phyloP scores from a whole-genome alignment of 192 early-diverging fungal genomes.

The Mortierella claussenii region DNA sequence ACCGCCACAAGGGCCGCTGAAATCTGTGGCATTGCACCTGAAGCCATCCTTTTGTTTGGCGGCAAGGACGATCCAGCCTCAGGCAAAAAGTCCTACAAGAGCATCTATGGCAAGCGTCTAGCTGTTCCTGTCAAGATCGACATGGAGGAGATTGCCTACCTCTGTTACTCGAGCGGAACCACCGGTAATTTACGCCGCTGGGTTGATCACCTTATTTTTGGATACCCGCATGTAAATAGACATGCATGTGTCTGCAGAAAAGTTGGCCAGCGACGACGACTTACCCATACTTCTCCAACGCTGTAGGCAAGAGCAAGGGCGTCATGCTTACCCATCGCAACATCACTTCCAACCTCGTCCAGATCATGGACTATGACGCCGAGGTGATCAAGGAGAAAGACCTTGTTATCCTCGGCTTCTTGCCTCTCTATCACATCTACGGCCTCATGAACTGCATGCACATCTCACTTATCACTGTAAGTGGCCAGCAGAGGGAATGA shows the following conservation, averaged over 20 bases:
- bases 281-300: not conserved
- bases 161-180: conserved; percentile 75
- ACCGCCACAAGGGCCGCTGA: conserved; percentile 50
- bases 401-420: conserved; percentile 61
- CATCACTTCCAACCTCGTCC: conserved; percentile 81
- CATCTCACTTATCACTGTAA: conserved; percentile 50
- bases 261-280: too few species aligned
- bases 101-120: conserved; percentile 26
- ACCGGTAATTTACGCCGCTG: conserved; percentile 30
- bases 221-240: not conserved
- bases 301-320: conserved; percentile 79
- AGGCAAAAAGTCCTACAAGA: conserved; percentile 37
- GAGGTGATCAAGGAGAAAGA: conserved; percentile 43
- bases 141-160: conserved; percentile 62
- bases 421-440: conserved; percentile 85
- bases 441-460: conserved; percentile 66
- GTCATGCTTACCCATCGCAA: conserved; percentile 85
- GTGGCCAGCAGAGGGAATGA: too few species aligned
- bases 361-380: conserved; percentile 66
- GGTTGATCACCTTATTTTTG: not conserved
- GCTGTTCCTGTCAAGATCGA: conserved; percentile 16
- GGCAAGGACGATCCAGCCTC: conserved; percentile 39
- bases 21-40: conserved; percentile 40
- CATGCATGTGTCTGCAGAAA: not conserved
- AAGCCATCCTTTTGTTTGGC: conserved; percentile 57